A percentile compares a stretch with the other conserved stretches of the same genome.
Conservation (phyloP, 148 eudicot genomes). For the Chenopodium berlandieri region DNA sequence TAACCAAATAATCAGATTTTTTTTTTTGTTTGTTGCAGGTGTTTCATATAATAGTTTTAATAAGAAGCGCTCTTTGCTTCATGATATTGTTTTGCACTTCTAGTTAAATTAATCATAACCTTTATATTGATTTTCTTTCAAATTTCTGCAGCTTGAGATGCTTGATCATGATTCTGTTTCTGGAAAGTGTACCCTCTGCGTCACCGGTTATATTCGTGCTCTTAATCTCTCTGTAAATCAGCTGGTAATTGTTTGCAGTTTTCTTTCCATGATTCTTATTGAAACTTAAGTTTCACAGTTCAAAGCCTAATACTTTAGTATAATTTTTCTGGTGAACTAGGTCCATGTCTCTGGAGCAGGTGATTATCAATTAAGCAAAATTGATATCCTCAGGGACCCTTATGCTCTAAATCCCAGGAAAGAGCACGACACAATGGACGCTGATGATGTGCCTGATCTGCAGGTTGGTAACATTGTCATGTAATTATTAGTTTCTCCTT, state of each 20-base stretch:
- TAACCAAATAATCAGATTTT: not conserved
- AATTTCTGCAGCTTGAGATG: slow-evolving; percentile 58
- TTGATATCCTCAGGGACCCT: slow-evolving; percentile 85
- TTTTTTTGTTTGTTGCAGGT: not conserved
- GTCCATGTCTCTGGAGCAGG: slow-evolving; percentile 97
- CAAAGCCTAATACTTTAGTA: not conserved
- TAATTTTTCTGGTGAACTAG: slow-evolving; percentile 36
- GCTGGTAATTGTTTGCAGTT: slow-evolving; percentile 53
- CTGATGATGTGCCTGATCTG: slow-evolving; percentile 55
- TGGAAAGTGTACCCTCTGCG: slow-evolving; percentile 68
- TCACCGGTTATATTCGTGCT: slow-evolving; percentile 83
- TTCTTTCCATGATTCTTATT: not conserved
- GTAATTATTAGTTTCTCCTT: not conserved
- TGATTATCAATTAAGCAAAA: slow-evolving; percentile 77
- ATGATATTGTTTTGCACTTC: not conserved
- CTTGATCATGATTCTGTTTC: slow-evolving; percentile 44
- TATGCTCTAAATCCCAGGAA: slow-evolving; percentile 66
- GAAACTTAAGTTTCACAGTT: slow-evolving; percentile 16
- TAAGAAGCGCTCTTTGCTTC: not conserved
- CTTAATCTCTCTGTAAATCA: slow-evolving; percentile 86
- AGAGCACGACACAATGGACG: slow-evolving; percentile 79
- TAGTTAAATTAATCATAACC: not conserved
- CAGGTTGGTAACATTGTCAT: slow-evolving; percentile 34
- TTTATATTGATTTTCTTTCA: not conserved
- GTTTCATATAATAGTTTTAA: not conserved